Base-by-base conservation (phyloP, 2,329 filamentous ascomycete species). In the Cladosporium sp. region DNA sequence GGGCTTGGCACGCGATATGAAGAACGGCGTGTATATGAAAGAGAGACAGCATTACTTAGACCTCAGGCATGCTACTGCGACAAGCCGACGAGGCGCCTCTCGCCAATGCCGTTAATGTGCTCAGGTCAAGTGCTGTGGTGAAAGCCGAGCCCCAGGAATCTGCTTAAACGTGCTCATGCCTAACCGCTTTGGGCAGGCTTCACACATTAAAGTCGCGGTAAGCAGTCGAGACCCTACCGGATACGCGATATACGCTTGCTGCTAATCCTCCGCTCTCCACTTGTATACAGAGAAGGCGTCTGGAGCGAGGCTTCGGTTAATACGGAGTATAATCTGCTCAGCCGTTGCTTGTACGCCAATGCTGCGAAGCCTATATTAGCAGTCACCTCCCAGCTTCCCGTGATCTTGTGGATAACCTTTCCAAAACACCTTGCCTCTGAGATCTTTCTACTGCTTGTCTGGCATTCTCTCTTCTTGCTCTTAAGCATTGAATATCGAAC, bases 131-230 rank as follows among this genome's bases (percentile, higher is more conserved):
- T 8, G 7, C 43, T 28, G 28, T 28, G 43, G 15, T 14, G 6
- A 9, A n/a, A 14, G 40, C 40, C 40, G 40, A 43, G 40, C 40
- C 40, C 11, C 11, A 45, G 40, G 7, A 47, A 47, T 47, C 34
- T 54, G 28, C 51, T 54, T 37, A 54, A 54, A 54, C 51, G 38
- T 54, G 51, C 51, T 54, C 51, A 54, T 20, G 15, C 25, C 43
- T 47, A 47, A 47, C 43, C 43, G 43, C 43, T 47, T 47, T 47
- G 14, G 43, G 43, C 25, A 12, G 49, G 40, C 40, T 43, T 43
- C 40, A 43, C 40, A 25, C 19, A n/a, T 51, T n/a, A 37, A 50
- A 17, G 47, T 37, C 43, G 43, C 43, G 43, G 7, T 14, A 17
- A 47, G 22, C 43, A 28, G 28, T 50, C 47, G 17, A 34, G 47